Conservation (phyloP, 2,329 filamentous ascomycete genomes). For the Xylaria sp. region DNA sequence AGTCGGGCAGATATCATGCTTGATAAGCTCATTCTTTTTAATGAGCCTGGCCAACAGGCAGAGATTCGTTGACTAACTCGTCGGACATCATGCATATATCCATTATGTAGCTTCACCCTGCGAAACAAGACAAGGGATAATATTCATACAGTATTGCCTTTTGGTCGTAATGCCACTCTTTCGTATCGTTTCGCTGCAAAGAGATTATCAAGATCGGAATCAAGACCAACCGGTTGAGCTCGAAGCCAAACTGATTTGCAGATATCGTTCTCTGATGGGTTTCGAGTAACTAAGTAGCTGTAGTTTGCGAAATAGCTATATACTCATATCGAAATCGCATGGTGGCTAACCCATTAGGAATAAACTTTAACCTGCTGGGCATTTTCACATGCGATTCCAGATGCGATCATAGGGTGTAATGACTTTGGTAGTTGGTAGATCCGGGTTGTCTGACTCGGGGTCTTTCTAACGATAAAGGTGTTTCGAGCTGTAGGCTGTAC, state of each 20-base stretch:
- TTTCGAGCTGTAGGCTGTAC: background rate
- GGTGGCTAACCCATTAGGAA: background rate
- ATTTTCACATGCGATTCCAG: background rate
- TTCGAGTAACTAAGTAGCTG: background rate
- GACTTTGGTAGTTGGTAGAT: background rate
- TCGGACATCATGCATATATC: background rate
- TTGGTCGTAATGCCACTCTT: background rate
- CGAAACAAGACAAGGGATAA: background rate
- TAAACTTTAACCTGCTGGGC: background rate
- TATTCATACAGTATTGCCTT: background rate
- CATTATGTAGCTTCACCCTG: background rate
- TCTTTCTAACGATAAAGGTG: background rate
- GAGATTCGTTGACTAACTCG: background rate
- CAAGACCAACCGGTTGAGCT: too few relatives aligned
- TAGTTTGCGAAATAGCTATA: too few relatives aligned
- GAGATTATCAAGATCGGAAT: too few relatives aligned
- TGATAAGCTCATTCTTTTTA: constrained; percentile 19
- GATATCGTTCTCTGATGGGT: background rate
- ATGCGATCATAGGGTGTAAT: background rate
- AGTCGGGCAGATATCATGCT: constrained; percentile 25
- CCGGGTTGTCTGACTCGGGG: background rate
- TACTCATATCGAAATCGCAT: too few relatives aligned
- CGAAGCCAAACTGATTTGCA: too few relatives aligned
- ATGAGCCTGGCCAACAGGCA: background rate
- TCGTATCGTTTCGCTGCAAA: background rate